Percentiles rank a stretch among this genome's conserved stretches.
Evolutionary conservation across 257 asterid species (phyloP).

Genomic region (Forsythia viridissima): DNA sequence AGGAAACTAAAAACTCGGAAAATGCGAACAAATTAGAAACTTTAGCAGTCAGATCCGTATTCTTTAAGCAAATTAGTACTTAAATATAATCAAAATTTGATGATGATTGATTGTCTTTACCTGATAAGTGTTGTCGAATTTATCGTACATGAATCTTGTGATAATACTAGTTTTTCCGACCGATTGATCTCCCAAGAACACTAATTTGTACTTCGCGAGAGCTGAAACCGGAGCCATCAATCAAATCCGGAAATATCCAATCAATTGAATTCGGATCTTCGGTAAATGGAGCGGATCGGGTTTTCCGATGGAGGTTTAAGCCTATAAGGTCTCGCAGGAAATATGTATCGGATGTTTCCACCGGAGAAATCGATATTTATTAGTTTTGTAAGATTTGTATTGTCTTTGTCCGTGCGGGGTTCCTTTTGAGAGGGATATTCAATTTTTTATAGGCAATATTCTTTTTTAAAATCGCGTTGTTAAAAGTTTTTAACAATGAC

Average conservation of each 20-base stretch:
- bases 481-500: no score
- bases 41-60: not conserved
- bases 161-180: constrained; percentile 93
- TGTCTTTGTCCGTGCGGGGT: not conserved
- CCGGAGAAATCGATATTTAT: not conserved
- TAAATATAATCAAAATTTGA: not conserved
- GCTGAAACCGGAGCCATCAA: constrained; percentile 63
- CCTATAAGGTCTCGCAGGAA: not conserved
- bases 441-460: not conserved
- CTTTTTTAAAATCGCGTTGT: no score
- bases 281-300: not conserved
- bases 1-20: not conserved
- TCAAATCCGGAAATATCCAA: constrained; percentile 22
- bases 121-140: constrained; percentile 91
- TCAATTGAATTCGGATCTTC: not conserved
- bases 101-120: constrained; percentile 35
- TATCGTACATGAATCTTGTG: constrained; percentile 94
- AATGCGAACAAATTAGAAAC: not conserved
- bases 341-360: not conserved
- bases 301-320: not conserved
- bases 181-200: not conserved
- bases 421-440: not conserved
- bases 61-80: not conserved
- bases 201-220: not conserved
- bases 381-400: not conserved